A percentile compares a stretch with the other conserved stretches of the same genome.
These are phyloP conservation scores for Mucor circinelloides DNA, from an alignment of 371 early-diverging fungal species.

Conservation along the genomic window DNA sequence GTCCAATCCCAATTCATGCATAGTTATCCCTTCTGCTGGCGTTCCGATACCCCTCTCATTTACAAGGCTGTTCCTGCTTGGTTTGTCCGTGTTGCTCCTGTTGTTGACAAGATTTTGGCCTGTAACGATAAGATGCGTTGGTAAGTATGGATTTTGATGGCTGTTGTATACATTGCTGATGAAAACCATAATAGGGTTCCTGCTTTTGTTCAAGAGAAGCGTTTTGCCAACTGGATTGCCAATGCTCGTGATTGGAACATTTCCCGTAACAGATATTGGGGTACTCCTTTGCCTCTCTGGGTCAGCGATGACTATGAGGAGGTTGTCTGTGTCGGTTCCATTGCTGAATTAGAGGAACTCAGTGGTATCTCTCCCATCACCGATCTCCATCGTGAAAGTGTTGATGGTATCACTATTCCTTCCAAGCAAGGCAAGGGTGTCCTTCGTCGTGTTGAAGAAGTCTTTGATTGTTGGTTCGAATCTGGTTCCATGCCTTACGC, in stretches of 20 bases:
- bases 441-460: conserved; percentile 96
- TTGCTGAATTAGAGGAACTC: conserved; percentile 93
- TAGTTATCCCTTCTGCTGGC: conserved; percentile 97
- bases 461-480: conserved; percentile 99
- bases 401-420: conserved; percentile 98
- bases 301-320: conserved; percentile 92
- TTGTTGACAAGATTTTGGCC: conserved; percentile 84
- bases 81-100: conserved; percentile 96
- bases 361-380: conserved; percentile 86
- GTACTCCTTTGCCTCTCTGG: conserved; percentile 99
- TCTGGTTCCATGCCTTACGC: conserved; percentile 99
- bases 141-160: too few relatives aligned
- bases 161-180: background rate
- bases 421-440: conserved; percentile 90
- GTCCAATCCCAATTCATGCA: conserved; percentile 89
- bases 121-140: conserved; percentile 84
- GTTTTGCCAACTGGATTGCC: conserved; percentile 99
- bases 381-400: conserved; percentile 99
- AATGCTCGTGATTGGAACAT: conserved; percentile 99
- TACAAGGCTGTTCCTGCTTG: conserved; percentile 99
- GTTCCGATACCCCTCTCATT: conserved; percentile 99
- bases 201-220: conserved; percentile 95
- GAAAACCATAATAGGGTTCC: conserved; percentile 75
- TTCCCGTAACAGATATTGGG: conserved; percentile 99
- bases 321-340: conserved; percentile 95